phyloP scores from a whole-genome alignment of 1,284 basidiomycete genomes.

The Moesziomyces sp. region DNA sequence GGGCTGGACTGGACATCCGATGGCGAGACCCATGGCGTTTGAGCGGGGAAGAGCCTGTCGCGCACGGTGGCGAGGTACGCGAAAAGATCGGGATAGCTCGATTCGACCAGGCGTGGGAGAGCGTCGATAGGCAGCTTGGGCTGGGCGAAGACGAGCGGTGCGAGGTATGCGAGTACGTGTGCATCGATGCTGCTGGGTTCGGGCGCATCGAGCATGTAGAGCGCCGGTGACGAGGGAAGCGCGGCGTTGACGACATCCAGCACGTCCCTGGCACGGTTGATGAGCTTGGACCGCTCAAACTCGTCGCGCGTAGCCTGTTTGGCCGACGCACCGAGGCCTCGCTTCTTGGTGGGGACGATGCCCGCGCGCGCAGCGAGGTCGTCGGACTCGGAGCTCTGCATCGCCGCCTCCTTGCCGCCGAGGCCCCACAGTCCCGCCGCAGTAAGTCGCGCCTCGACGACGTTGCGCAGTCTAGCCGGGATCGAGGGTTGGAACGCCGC shows the following conservation, averaged over 20 bases:
- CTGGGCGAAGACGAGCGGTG: slow-evolving; percentile 33
- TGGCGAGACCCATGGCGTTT: slow-evolving; percentile 11
- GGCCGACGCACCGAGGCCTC: slow-evolving; percentile 27
- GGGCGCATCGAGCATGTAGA: not conserved
- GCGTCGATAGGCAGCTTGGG: slow-evolving; percentile 34
- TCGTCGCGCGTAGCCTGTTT: slow-evolving; percentile 36
- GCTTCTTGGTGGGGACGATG: slow-evolving; percentile 29
- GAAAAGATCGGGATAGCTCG: slow-evolving; percentile 31
- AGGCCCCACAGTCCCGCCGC: slow-evolving; percentile 44
- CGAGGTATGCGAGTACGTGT: slow-evolving; percentile 49
- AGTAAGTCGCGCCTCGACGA: slow-evolving; percentile 49
- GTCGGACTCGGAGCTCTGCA: slow-evolving; percentile 30
- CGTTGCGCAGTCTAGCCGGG: slow-evolving; percentile 52
- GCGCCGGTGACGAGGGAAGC: not conserved
- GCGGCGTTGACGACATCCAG: slow-evolving; percentile 32
- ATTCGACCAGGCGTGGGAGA: slow-evolving; percentile 24
- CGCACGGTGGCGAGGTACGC: slow-evolving; percentile 21
- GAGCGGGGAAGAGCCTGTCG: slow-evolving; percentile 22
- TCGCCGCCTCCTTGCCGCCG: slow-evolving; percentile 44
- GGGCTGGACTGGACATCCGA: slow-evolving; percentile 8
- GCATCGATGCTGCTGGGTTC: slow-evolving; percentile 39
- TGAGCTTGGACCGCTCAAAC: slow-evolving; percentile 43
- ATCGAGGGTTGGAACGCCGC: slow-evolving; percentile 36
- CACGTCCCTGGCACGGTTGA: slow-evolving; percentile 22
- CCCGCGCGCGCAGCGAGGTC: slow-evolving; percentile 43